Conservation (phyloP, 192 early-diverging fungal species). For the Coemansia sp. region DNA sequence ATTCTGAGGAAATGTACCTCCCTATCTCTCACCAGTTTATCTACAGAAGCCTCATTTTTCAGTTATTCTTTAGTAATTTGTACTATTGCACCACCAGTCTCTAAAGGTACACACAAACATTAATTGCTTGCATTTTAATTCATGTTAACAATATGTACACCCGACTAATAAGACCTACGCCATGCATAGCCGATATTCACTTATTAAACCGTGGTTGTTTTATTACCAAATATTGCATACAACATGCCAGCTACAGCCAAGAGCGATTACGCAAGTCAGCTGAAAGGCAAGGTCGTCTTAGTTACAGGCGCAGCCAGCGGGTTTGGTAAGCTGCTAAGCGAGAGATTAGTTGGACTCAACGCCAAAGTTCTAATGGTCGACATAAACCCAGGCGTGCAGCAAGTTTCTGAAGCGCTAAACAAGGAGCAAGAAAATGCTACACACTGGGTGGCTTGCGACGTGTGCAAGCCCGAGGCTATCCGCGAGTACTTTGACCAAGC, state of each 20-base stretch:
- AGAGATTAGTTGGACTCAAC: conserved; percentile 18
- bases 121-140: background rate
- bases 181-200: background rate
- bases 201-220: background rate
- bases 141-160: background rate
- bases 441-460: conserved; percentile 47
- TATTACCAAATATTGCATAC: background rate
- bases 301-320: conserved; percentile 52
- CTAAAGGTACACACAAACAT: no score
- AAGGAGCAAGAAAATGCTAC: background rate
- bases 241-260: background rate
- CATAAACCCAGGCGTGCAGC: conserved; percentile 20
- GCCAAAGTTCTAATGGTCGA: conserved; percentile 38
- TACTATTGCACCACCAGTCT: no score
- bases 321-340: conserved; percentile 28
- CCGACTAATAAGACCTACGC: background rate
- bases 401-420: conserved; percentile 23
- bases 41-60: no score
- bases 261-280: background rate
- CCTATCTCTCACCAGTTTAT: no score
- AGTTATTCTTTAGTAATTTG: no score
- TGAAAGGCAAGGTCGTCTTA: conserved; percentile 31
- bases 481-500: conserved; percentile 49
- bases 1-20: no score
- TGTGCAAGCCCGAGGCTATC: conserved; percentile 34